Evolutionary conservation across 2,329 filamentous ascomycete genomes (phyloP), one percentile per base, ranked within the genome.

Genomic region (Rhynchosporium agropyri): DNA sequence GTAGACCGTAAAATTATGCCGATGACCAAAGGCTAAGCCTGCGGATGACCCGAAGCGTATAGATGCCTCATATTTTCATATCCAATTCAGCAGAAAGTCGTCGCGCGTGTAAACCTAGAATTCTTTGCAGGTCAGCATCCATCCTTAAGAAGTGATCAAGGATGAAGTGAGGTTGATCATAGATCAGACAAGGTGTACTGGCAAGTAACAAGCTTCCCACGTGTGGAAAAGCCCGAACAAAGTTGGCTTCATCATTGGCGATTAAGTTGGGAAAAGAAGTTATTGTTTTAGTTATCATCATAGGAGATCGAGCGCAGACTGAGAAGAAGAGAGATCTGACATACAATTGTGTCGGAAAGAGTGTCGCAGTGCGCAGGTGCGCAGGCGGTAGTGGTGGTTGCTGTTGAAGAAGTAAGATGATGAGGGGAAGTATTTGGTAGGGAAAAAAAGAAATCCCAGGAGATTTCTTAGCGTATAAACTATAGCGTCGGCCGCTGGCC

Each of bases 211-310:
- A 87, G 86, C 83, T 77, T 75, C 77, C 81, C 74, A 74, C 79
- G 79, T 75, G 80, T 76, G 20, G 79, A 78, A 79, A 79, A 74
- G 80, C 86, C 88, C 87, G 85, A 81, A 84, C 80, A 89, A 84
- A 68, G 68, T 20, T 81, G 80, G 80, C 75, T 88, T 91, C 87
- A 86, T 92, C 90, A 93, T 88, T 88, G 89, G 86, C 90, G 90
- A 91, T 84, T 93, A 89, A 80, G 89, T 83, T 87, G 84, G 88
- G 88, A 90, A 92, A 92, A 91, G 89, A 92, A 92, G 57, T 89
- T 89, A 68, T 68, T 82, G 81, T 80, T 81, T 82, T 79, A 80
- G 75, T 75, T 77, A 79, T 81, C 90, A 84, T 92, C 90, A 92
- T 92, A 40, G 68, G 45, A 67, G 66, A 67, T 59, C 49, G 40